Evolutionary conservation across 805 yeast genomes (phyloP), one percentile per base, ranked within the genome.

Genomic region (Cyberlindnera galapagoensis): DNA sequence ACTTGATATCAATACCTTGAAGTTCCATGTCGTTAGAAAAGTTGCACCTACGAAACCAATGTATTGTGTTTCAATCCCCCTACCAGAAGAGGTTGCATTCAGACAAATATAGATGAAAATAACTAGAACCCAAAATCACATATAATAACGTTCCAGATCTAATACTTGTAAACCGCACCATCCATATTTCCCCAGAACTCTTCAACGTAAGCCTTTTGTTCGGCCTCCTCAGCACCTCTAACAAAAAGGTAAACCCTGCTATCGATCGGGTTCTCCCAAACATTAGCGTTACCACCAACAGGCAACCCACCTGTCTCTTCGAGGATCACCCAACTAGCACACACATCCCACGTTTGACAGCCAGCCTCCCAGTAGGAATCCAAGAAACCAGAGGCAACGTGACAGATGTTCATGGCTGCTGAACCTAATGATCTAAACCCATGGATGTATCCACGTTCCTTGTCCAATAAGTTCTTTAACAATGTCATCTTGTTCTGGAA

Each of bases 11-110:
- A 65, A 65, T 4, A 52, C 60, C 0, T 57, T 82, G 23, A 50
- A 59, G 0, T 82, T 90, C 58, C 97, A 90, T 50, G 62, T 80
- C 43, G 98, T 92, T 8, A 75, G 99, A 52, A 80, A 78, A 54
- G 98, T 92, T 7, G 90, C 98, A 1, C 98, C 98, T 4, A 85
- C 97, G 6, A 92, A 92, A 52, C 90, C 90, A 21, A 92, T 92
- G 98, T 88, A 74, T 54, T 86, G 97, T 59, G 82, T 86, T 4
- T 66, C 87, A 6, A 88, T 88, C 57, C 56, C 57, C 47, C 65
- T 92, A 20, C 94, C 94, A 0, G 67, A 65, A 44, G 74, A 69
- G 36, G 76, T 80, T 33, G 85, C 82, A 7, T 78, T 77, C 33
- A 52, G 54, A 42, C 21, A 21, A 11, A 22, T 27, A 9, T 34